These are phyloP conservation scores for Osmanthus fragrans DNA, from an alignment of 257 asterid species.

Conservation along the genomic window DNA sequence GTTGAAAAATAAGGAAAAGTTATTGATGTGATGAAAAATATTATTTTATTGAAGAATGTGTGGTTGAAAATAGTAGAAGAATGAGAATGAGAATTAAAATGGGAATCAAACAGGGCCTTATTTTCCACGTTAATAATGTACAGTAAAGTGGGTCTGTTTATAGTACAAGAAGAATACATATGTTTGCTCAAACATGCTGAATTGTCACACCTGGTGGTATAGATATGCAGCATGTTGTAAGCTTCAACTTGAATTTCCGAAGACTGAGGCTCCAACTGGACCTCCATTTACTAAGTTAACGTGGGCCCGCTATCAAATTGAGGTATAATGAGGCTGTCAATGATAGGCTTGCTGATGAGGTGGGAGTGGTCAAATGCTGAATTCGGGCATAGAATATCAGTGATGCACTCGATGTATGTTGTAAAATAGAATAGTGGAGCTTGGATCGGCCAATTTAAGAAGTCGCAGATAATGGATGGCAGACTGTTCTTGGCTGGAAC, in stretches of 20 bases:
- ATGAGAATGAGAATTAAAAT: too few species aligned
- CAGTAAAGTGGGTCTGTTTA: too few species aligned
- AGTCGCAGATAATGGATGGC: not conserved
- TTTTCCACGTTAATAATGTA: too few species aligned
- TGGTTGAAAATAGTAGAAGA: too few species aligned
- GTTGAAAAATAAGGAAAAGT: too few species aligned
- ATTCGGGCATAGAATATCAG: not conserved
- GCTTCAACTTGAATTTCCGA: not conserved
- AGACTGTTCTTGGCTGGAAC: not conserved
- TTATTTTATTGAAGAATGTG: too few species aligned
- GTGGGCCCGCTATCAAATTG: not conserved
- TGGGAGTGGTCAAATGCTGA: not conserved
- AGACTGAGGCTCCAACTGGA: not conserved
- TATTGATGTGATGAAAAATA: too few species aligned
- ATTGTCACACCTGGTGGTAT: not conserved
- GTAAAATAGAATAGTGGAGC: not conserved
- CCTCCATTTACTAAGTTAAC: not conserved
- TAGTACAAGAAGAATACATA: too few species aligned
- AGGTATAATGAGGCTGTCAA: not conserved
- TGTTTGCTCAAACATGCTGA: not conserved
- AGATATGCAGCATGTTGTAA: not conserved
- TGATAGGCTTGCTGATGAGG: not conserved
- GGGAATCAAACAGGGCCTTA: too few species aligned
- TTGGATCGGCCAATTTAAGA: not conserved
- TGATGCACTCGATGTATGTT: not conserved